Evolutionary conservation across 768 basidiomycete species (phyloP).

Genomic region (Naganishia onofrii): DNA sequence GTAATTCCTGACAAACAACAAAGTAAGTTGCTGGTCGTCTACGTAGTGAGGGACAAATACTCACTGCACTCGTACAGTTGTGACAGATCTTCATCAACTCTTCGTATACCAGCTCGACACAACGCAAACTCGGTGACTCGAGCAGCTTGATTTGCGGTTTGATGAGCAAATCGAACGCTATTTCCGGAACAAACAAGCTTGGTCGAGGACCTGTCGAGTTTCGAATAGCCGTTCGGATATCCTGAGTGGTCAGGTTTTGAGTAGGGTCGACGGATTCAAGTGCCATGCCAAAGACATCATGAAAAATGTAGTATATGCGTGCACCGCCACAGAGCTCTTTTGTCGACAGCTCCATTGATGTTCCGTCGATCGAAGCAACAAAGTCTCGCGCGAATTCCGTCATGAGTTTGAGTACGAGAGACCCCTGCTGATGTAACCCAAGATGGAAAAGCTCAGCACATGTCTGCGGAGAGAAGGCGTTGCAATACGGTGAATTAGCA

Average conservation of each 20-base stretch:
- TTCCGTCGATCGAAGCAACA: conserved; percentile 93
- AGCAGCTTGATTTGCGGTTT: conserved; percentile 97
- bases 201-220: conserved; percentile 97
- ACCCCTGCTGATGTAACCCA: conserved; percentile 56
- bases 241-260: conserved; percentile 82
- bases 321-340: conserved; percentile 98
- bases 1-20: conserved; percentile 61
- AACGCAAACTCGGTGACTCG: conserved; percentile 88
- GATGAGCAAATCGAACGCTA: conserved; percentile 92
- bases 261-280: conserved; percentile 86
- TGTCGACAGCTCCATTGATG: conserved; percentile 90
- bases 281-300: conserved; percentile 93
- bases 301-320: conserved; percentile 98
- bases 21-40: neutral
- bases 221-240: conserved; percentile 95
- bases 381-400: conserved; percentile 98
- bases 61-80: conserved; percentile 85
- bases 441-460: conserved; percentile 2
- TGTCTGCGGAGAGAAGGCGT: neutral
- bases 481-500: neutral
- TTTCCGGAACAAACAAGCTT: conserved; percentile 92
- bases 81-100: conserved; percentile 99
- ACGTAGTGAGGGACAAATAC: conserved; percentile 39
- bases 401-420: conserved; percentile 89
- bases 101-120: conserved; percentile 97